These are phyloP conservation scores for Tagetes erecta DNA, from an alignment of 129 eudicot species.

Conservation along the genomic window DNA sequence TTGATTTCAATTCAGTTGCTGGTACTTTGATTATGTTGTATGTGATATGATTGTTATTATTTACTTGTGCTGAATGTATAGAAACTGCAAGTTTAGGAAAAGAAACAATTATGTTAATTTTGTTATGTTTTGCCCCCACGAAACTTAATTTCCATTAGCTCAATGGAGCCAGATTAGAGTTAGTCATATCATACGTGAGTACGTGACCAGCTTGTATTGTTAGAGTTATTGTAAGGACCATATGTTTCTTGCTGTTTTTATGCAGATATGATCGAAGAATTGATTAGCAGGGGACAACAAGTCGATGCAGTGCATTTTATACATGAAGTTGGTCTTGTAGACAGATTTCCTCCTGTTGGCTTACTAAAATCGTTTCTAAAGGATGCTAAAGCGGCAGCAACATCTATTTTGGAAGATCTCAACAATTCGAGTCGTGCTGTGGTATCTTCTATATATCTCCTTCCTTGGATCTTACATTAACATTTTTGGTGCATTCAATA, in stretches of 20 bases:
- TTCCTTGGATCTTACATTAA: not conserved
- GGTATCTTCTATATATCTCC: constrained; percentile 40
- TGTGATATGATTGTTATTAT: not conserved
- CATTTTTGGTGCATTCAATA: not conserved
- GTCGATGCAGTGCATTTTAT: constrained; percentile 99
- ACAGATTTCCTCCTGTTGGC: constrained; percentile 85
- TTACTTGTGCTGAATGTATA: not conserved
- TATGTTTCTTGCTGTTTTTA: constrained; percentile 3
- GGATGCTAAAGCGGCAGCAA: constrained; percentile 91
- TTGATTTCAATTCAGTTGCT: not conserved
- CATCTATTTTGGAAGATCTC: constrained; percentile 77
- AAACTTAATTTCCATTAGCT: not conserved
- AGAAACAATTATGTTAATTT: no score
- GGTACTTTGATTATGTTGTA: not conserved
- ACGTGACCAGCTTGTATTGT: no score
- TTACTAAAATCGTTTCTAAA: constrained; percentile 84
- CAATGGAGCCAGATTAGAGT: not conserved
- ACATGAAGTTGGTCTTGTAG: constrained; percentile 86
- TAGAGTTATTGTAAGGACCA: not conserved
- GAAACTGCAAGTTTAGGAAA: not conserved
- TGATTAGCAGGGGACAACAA: constrained; percentile 95
- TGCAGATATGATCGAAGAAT: constrained; percentile 95
- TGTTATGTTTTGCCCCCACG: not conserved
- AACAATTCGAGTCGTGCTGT: constrained; percentile 83
- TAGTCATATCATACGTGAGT: not conserved